phyloP scores from a whole-genome alignment of 306 rosid species.

The Neltuma alba region DNA sequence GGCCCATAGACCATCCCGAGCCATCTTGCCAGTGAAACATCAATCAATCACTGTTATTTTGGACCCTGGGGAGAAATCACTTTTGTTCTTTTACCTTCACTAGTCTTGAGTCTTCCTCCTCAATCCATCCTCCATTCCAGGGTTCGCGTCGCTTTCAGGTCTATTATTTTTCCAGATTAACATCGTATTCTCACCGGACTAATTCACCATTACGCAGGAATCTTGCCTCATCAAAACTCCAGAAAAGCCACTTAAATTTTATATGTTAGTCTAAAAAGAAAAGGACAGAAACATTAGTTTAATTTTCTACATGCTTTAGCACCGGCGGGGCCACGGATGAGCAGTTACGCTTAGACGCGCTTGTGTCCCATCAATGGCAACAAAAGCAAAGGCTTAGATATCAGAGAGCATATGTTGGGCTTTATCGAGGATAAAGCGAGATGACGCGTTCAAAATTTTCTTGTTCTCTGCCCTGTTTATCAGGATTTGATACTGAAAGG shows the following conservation, averaged over 20 bases:
- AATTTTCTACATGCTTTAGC: not conserved
- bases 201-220: not conserved
- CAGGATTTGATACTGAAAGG: not conserved
- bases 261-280: not conserved
- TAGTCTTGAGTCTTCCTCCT: not conserved
- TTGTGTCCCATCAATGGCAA: not conserved
- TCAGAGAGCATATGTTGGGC: not conserved
- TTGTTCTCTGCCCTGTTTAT: not conserved
- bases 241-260: not conserved
- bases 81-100: no score
- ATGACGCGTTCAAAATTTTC: not conserved
- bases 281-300: not conserved
- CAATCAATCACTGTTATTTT: no score
- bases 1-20: no score
- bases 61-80: not conserved
- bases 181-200: not conserved
- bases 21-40: no score
- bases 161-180: not conserved
- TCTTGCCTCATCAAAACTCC: not conserved
- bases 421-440: not conserved
- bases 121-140: not conserved
- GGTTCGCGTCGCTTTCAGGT: not conserved
- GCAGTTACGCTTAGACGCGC: constrained; percentile 10
- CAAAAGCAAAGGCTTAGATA: not conserved
- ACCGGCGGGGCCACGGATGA: not conserved